Evolutionary conservation across 163 green algal species (phyloP).

Genomic region (Chlorella variabilis): DNA sequence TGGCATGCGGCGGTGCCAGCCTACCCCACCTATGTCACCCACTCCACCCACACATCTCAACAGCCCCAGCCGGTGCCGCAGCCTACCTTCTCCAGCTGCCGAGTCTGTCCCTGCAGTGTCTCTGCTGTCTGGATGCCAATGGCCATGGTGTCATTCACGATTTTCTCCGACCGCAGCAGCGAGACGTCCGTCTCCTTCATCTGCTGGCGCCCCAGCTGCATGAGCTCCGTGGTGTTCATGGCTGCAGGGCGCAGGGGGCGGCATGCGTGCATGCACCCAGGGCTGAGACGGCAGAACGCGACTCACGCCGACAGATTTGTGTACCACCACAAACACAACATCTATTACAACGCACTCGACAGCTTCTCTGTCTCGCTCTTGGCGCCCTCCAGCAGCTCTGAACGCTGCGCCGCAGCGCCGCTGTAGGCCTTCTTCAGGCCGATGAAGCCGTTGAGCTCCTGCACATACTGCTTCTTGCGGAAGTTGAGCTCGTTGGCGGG

Average conservation of each 20-base stretch:
- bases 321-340: background rate
- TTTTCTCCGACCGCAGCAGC: conserved; percentile 69
- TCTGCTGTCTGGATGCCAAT: conserved; percentile 79
- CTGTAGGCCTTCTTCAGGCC: conserved; percentile 76
- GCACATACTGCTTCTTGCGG: conserved; percentile 69
- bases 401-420: conserved; percentile 14
- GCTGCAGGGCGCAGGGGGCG: conserved; percentile 51
- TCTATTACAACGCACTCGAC: conserved; percentile 4
- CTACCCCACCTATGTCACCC: too few relatives aligned
- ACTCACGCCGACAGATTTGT: background rate
- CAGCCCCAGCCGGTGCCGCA: too few relatives aligned
- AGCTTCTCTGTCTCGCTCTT: conserved; percentile 25
- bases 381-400: conserved; percentile 43
- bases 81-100: conserved; percentile 80
- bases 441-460: conserved; percentile 85
- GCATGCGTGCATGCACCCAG: background rate
- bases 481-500: conserved; percentile 64
- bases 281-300: background rate
- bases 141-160: conserved; percentile 80
- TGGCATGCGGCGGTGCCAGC: too few relatives aligned
- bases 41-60: too few relatives aligned
- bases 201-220: conserved; percentile 76
- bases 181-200: conserved; percentile 80
- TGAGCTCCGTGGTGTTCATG: conserved; percentile 83
- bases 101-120: conserved; percentile 81